These are phyloP conservation scores for Boletus rubroflammeus DNA, from an alignment of 768 basidiomycete species.

Conservation along the genomic window DNA sequence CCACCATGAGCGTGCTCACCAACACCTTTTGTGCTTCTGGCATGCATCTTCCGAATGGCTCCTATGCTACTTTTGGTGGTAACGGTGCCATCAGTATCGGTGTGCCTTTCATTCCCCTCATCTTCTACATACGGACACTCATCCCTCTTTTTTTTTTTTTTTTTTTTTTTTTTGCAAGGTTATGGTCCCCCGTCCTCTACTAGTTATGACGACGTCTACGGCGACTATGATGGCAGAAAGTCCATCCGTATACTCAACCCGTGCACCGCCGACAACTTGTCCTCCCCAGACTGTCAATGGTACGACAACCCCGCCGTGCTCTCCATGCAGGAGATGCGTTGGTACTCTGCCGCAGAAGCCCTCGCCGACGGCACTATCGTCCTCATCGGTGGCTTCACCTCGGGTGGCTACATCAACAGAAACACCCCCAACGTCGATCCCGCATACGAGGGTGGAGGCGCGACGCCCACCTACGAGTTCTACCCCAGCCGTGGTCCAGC, in stretches of 20 bases:
- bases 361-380: conserved; percentile 72
- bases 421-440: conserved; percentile 68
- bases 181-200: conserved; percentile 30
- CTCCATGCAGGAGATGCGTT: conserved; percentile 61
- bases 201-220: conserved; percentile 57
- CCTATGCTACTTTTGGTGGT: conserved; percentile 70
- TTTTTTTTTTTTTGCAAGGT: conserved; percentile 8
- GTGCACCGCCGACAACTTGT: conserved; percentile 49
- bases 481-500: conserved; percentile 59
- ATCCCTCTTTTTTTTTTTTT: conserved; percentile 23
- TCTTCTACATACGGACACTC: conserved; percentile 20
- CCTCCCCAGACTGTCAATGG: conserved; percentile 56
- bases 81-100: conserved; percentile 63
- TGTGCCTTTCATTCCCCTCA: background rate
- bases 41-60: conserved; percentile 76
- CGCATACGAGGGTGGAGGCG: conserved; percentile 52
- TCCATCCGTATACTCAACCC: conserved; percentile 79
- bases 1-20: conserved; percentile 42
- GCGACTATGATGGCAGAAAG: conserved; percentile 76
- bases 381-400: conserved; percentile 74
- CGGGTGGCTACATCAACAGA: conserved; percentile 73
- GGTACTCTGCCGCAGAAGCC: conserved; percentile 73
- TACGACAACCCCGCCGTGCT: conserved; percentile 62
- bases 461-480: conserved; percentile 80
- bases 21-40: conserved; percentile 81